phyloP scores from a whole-genome alignment of 768 basidiomycete genomes.

The Agaricus bisporus region DNA sequence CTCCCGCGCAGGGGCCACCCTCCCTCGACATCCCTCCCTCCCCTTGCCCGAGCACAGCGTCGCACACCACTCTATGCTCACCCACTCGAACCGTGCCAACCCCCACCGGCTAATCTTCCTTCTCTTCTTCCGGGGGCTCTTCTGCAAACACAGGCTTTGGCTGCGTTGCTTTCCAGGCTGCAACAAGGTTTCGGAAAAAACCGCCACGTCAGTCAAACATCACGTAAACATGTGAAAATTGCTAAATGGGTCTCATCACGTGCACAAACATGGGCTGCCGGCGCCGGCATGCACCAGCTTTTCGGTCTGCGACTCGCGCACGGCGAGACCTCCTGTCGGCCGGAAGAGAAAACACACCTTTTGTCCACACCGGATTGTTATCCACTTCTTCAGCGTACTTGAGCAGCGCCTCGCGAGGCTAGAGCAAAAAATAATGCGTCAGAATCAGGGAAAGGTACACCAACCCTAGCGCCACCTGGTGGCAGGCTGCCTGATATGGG shows the following conservation, averaged over 20 bases:
- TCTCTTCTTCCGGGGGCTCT: conserved; percentile 52
- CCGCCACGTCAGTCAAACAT: conserved; percentile 59
- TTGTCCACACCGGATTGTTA: conserved; percentile 77
- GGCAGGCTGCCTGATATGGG: conserved; percentile 10
- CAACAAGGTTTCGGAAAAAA: conserved; percentile 44
- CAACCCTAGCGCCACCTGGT: conserved; percentile 8
- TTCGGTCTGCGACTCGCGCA: background rate
- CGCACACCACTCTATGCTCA: conserved; percentile 16
- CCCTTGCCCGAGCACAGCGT: conserved; percentile 16
- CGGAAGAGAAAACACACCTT: conserved; percentile 49
- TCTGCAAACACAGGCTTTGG: conserved; percentile 81
- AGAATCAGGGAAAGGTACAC: conserved; percentile 10
- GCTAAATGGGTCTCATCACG: conserved; percentile 28
- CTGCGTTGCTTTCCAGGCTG: conserved; percentile 85
- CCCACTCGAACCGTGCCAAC: conserved; percentile 11
- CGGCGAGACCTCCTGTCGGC: conserved; percentile 2
- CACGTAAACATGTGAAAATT: conserved; percentile 39
- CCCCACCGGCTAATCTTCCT: conserved; percentile 34
- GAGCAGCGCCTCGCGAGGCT: conserved; percentile 97
- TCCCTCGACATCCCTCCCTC: conserved; percentile 28
- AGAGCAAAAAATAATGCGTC: conserved; percentile 18
- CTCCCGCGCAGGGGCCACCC: conserved; percentile 72
- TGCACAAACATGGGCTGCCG: conserved; percentile 19
- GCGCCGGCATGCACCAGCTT: background rate
- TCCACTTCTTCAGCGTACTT: conserved; percentile 80